Percentiles rank a stretch among this genome's conserved stretches.
phyloP scores from a whole-genome alignment of 441 rosid genomes.

The Corymbia citriodora region DNA sequence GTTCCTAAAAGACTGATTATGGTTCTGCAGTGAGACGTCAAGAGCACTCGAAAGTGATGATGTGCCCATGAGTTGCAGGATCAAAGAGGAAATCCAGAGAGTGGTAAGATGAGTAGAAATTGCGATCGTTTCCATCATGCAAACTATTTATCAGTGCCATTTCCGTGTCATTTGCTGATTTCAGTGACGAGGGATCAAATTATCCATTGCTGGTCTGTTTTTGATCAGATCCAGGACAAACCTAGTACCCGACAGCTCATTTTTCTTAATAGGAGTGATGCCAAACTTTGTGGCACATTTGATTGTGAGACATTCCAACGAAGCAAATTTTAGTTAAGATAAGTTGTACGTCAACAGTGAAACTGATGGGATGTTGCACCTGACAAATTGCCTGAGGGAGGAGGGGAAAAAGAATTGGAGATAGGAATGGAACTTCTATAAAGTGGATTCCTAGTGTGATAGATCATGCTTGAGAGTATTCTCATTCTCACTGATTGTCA shows the following conservation, averaged over 20 bases:
- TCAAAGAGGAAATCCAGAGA: not conserved
- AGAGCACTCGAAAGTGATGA: not conserved
- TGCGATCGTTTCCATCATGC: not conserved
- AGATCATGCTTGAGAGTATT: not conserved
- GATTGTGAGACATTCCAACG: not conserved
- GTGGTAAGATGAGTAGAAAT: not conserved
- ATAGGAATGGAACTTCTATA: not conserved
- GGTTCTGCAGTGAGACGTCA: not conserved
- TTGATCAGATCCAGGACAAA: too few species aligned
- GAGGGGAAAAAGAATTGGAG: not conserved
- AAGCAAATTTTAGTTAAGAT: not conserved
- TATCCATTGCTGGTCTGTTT: not conserved
- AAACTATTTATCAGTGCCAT: not conserved
- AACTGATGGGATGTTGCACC: not conserved
- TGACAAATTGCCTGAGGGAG: not conserved
- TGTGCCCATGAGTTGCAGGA: not conserved
- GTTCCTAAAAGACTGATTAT: not conserved
- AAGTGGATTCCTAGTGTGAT: not conserved
- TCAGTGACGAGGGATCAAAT: not conserved
- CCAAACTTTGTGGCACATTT: not conserved
- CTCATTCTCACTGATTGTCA: not conserved
- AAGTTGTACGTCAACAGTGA: not conserved
- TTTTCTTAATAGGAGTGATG: not conserved
- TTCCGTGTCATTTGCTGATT: not conserved
- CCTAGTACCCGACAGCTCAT: not conserved